Evolutionary conservation across 2,329 filamentous ascomycete genomes (phyloP).

Genomic region (Daldinia eschscholtzii): DNA sequence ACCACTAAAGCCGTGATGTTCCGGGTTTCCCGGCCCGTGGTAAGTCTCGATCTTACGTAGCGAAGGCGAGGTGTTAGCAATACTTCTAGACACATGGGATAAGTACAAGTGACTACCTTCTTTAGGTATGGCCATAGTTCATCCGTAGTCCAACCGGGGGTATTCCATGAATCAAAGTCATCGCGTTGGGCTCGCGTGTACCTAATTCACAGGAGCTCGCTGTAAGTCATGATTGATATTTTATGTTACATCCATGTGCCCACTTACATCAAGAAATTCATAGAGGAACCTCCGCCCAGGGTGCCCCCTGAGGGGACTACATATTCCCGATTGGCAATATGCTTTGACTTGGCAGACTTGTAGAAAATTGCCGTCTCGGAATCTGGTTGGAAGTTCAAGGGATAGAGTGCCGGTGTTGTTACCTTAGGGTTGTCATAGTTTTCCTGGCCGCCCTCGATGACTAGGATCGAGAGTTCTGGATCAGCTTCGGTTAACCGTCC

Average conservation of each 20-base stretch:
- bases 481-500: slow-evolving; percentile 38
- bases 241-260: not conserved
- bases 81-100: not conserved
- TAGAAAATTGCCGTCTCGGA: slow-evolving; percentile 64
- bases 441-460: slow-evolving; percentile 38
- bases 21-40: slow-evolving; percentile 54
- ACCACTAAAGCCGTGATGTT: slow-evolving; percentile 61
- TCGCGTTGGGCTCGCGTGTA: slow-evolving; percentile 53
- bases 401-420: slow-evolving; percentile 62
- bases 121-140: slow-evolving; percentile 64
- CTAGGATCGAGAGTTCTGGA: slow-evolving; percentile 38
- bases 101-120: slow-evolving; percentile 53
- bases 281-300: slow-evolving; percentile 66
- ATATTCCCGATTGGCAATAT: slow-evolving; percentile 60
- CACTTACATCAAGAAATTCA: slow-evolving; percentile 63
- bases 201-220: slow-evolving; percentile 29
- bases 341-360: slow-evolving; percentile 50
- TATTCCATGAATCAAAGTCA: slow-evolving; percentile 53
- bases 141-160: slow-evolving; percentile 50
- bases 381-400: slow-evolving; percentile 60
- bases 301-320: slow-evolving; percentile 59
- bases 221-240: slow-evolving; percentile 5
- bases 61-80: not conserved
- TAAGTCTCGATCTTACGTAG: slow-evolving; percentile 49
- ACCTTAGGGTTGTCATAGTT: slow-evolving; percentile 37